Conservation (phyloP, 352 stramenopile genomes). For the Phytophthora idaei region DNA sequence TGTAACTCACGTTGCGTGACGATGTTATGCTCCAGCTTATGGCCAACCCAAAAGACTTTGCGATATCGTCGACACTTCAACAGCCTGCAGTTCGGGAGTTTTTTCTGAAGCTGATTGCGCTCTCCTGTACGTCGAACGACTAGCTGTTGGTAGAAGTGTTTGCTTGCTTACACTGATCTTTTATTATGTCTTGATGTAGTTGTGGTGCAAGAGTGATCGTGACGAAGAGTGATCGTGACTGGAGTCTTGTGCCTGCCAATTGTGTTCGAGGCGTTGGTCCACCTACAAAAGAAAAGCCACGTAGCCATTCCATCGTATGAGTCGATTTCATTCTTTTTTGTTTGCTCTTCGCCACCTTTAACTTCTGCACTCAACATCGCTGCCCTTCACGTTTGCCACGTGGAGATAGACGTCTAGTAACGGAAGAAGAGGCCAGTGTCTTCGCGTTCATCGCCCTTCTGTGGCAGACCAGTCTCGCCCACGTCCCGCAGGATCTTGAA, state of each 20-base stretch:
- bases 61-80: constrained; percentile 34
- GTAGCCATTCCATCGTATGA: constrained; percentile 25
- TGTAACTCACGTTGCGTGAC: constrained; percentile 3
- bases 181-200: constrained; percentile 24
- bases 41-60: constrained; percentile 52
- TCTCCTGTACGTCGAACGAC: constrained; percentile 47
- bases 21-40: constrained; percentile 49
- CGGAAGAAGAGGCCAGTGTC: constrained; percentile 89
- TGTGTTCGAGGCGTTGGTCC: not conserved
- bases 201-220: constrained; percentile 31
- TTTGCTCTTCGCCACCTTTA: constrained; percentile 25
- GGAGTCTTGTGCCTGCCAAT: not conserved
- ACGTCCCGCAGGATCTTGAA: constrained; percentile 83
- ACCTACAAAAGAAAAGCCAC: constrained; percentile 13
- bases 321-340: constrained; percentile 48
- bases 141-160: not conserved
- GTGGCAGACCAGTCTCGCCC: constrained; percentile 77
- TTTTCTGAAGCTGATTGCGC: constrained; percentile 66
- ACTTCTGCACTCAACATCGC: constrained; percentile 28
- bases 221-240: constrained; percentile 23
- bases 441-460: constrained; percentile 72
- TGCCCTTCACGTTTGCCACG: constrained; percentile 6
- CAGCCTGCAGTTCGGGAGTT: constrained; percentile 56
- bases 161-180: constrained; percentile 1
- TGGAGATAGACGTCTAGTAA: constrained; percentile 69